phyloP scores from a whole-genome alignment of 139 green algal genomes.

The Micractinium sp. region DNA sequence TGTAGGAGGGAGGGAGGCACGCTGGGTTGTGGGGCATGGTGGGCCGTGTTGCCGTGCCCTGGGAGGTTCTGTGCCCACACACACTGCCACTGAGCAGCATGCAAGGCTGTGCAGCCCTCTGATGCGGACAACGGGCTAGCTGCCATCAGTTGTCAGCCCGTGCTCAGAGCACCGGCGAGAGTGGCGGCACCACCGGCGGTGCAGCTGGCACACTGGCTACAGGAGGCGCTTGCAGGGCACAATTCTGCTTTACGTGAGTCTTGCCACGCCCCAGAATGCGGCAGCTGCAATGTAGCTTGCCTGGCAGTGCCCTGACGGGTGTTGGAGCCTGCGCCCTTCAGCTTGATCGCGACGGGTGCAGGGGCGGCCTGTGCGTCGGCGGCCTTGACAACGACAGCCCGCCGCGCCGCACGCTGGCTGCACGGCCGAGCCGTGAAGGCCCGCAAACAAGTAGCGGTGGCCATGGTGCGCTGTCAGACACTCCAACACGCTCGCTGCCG shows the following conservation, averaged over 20 bases:
- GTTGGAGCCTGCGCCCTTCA: not conserved
- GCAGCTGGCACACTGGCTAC: not conserved
- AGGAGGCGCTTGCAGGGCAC: not conserved
- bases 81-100: not conserved
- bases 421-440: not conserved
- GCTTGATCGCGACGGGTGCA: not conserved
- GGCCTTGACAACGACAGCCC: not conserved
- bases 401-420: not conserved
- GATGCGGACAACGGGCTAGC: not conserved
- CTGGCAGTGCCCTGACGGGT: constrained; percentile 24
- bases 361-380: not conserved
- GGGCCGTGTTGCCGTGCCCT: too few species aligned
- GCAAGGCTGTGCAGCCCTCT: not conserved
- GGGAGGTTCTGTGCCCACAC: not conserved
- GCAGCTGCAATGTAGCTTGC: not conserved
- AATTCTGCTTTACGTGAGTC: not conserved
- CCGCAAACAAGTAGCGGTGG: not conserved
- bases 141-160: not conserved
- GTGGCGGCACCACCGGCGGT: not conserved
- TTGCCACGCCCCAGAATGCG: too few species aligned
- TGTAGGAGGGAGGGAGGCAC: too few species aligned
- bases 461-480: not conserved
- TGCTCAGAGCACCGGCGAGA: not conserved
- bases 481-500: not conserved
- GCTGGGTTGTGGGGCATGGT: too few species aligned